Evolutionary conservation across 2,329 filamentous ascomycete genomes (phyloP).

Genomic region (Pseudopithomyces chartarum): DNA sequence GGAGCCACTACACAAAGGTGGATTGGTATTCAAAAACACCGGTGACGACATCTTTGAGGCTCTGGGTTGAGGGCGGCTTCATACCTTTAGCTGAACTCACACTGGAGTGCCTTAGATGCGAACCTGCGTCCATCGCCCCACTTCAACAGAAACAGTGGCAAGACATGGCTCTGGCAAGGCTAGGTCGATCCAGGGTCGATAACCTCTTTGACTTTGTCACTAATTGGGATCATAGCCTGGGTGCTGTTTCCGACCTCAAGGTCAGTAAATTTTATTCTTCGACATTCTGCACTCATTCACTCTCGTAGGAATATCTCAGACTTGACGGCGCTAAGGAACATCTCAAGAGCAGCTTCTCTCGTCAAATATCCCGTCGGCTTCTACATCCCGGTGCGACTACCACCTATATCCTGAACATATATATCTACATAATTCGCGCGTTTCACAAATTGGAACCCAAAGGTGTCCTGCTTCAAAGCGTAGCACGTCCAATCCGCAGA

Average conservation of each 20-base stretch:
- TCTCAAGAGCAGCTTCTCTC: conserved; percentile 71
- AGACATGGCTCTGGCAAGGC: conserved; percentile 68
- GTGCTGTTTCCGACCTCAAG: conserved; percentile 75
- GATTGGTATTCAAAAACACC: conserved; percentile 62
- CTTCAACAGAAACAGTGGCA: conserved; percentile 69
- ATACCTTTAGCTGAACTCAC: conserved; percentile 68
- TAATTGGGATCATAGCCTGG: conserved; percentile 72
- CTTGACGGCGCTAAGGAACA: conserved; percentile 70
- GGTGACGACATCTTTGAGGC: conserved; percentile 63
- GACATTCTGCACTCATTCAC: not conserved
- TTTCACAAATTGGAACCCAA: conserved; percentile 78
- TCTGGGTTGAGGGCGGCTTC: conserved; percentile 73
- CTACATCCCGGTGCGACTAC: conserved; percentile 79
- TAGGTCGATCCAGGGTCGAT: conserved; percentile 70
- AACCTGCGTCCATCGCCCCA: conserved; percentile 31
- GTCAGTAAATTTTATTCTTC: conserved; percentile 20
- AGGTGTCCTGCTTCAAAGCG: conserved; percentile 75
- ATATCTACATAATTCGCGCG: conserved; percentile 78
- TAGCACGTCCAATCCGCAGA: conserved; percentile 73
- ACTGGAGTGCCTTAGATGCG: conserved; percentile 48
- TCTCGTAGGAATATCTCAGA: conserved; percentile 65
- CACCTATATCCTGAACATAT: conserved; percentile 74
- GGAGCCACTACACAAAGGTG: conserved; percentile 63
- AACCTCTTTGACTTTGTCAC: conserved; percentile 81
- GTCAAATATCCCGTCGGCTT: conserved; percentile 67